These are phyloP conservation scores for Mrakia gelida DNA, from an alignment of 768 basidiomycete species.

Conservation along the genomic window DNA sequence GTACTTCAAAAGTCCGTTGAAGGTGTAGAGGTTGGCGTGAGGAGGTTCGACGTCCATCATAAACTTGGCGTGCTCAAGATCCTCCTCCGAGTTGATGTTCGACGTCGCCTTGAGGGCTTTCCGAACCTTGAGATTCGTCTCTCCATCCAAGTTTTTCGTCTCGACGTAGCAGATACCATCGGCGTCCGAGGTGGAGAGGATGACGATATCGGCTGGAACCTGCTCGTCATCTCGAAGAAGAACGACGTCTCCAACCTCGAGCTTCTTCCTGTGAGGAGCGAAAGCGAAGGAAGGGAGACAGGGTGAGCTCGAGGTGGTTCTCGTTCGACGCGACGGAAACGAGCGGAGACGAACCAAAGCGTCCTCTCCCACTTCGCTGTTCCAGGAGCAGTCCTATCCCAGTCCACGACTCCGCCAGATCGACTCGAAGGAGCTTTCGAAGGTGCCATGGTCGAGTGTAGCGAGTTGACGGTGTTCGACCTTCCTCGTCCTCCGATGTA, in stretches of 20 bases:
- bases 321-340: neutral
- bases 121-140: conserved; percentile 91
- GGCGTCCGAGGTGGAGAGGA: conserved; percentile 83
- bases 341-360: conserved; percentile 53
- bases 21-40: conserved; percentile 85
- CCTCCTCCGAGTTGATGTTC: conserved; percentile 74
- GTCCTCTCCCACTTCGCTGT: conserved; percentile 88
- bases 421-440: conserved; percentile 9
- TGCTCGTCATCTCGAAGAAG: conserved; percentile 89
- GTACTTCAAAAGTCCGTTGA: conserved; percentile 79
- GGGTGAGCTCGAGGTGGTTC: neutral
- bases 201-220: conserved; percentile 83
- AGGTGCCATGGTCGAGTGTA: conserved; percentile 48
- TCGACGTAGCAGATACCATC: conserved; percentile 92
- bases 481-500: conserved; percentile 6
- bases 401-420: conserved; percentile 74
- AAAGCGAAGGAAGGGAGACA: neutral
- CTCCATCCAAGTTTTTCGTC: conserved; percentile 96
- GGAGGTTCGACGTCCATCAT: conserved; percentile 88
- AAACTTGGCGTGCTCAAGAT: conserved; percentile 80
- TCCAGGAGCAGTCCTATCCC: conserved; percentile 61
- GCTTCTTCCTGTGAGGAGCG: conserved; percentile 63
- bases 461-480: conserved; percentile 9
- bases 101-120: conserved; percentile 71
- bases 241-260: conserved; percentile 95